Conservation (phyloP, 1,284 basidiomycete species). For the Tremellales sp. region DNA sequence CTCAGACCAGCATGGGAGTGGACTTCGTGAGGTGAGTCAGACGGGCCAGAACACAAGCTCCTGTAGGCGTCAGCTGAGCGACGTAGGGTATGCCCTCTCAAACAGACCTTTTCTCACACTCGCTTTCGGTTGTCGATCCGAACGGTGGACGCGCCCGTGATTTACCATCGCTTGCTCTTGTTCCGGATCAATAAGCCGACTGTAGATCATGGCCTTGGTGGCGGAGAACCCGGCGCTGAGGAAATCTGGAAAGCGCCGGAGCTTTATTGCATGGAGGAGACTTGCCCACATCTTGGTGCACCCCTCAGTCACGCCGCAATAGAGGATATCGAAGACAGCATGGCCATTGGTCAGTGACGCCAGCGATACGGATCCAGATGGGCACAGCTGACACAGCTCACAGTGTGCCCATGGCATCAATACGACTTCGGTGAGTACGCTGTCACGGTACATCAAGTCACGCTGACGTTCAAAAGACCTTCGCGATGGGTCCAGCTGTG, state of each 20-base stretch:
- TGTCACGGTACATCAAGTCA: too few relatives aligned
- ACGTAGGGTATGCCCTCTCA: conserved; percentile 55
- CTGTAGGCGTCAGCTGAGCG: neutral
- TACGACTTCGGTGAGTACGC: conserved; percentile 46
- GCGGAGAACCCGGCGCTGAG: neutral
- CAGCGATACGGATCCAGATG: neutral
- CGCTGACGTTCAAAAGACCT: conserved; percentile 47
- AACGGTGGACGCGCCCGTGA: conserved; percentile 54
- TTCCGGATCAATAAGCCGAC: conserved; percentile 59
- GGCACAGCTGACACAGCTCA: conserved; percentile 9
- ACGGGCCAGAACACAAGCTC: neutral
- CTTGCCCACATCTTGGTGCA: conserved; percentile 77
- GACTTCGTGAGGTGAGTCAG: conserved; percentile 1
- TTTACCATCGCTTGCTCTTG: conserved; percentile 67
- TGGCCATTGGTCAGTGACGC: conserved; percentile 28
- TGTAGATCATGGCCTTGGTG: conserved; percentile 7
- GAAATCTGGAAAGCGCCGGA: conserved; percentile 47
- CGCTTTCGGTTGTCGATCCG: conserved; percentile 66
- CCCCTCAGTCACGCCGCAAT: conserved; percentile 64
- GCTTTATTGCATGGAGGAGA: conserved; percentile 78
- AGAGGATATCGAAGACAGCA: conserved; percentile 35
- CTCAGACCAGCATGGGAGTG: neutral
- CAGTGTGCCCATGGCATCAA: conserved; percentile 82
- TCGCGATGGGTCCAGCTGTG: conserved; percentile 52
- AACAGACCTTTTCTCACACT: conserved; percentile 58